Evolutionary conservation across 306 rosid species (phyloP).

Genomic region (Bauhinia variegata): DNA sequence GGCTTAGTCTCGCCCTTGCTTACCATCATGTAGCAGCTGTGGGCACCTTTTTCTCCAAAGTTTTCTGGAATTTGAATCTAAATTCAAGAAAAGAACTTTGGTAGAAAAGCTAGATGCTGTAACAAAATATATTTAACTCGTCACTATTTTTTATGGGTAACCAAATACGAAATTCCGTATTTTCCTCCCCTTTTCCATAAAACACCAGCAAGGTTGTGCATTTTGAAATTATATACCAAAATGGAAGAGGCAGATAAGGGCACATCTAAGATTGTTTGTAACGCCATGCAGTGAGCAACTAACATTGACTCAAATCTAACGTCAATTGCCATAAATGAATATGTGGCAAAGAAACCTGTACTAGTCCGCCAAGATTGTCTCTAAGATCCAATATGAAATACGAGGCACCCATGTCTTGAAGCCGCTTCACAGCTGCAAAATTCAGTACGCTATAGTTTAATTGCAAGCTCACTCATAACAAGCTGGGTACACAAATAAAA

Average conservation of each 20-base stretch:
- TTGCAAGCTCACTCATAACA: not conserved
- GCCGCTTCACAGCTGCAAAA: constrained; percentile 89
- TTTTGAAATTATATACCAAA: constrained; percentile 1
- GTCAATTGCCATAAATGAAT: not conserved
- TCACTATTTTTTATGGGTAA: constrained; percentile 4
- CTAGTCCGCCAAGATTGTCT: constrained; percentile 98
- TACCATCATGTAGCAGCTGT: constrained; percentile 1
- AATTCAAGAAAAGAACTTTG: too few species aligned
- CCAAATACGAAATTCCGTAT: not conserved
- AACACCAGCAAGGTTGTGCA: not conserved
- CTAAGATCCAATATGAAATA: constrained; percentile 89
- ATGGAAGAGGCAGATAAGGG: constrained; percentile 1
- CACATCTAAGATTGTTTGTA: not conserved
- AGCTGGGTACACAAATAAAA: not conserved
- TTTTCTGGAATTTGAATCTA: too few species aligned
- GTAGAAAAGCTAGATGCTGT: too few species aligned
- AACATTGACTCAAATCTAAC: not conserved
- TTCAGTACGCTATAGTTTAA: constrained; percentile 28
- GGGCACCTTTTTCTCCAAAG: not conserved
- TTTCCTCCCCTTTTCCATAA: too few species aligned
- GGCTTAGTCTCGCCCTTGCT: not conserved
- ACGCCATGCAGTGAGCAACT: not conserved
- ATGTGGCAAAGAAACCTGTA: constrained; percentile 65
- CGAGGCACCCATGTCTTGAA: constrained; percentile 87
- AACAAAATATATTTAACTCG: too few species aligned